Base-by-base conservation (phyloP, 257 asterid genomes). In the Capsicum pubescens region DNA sequence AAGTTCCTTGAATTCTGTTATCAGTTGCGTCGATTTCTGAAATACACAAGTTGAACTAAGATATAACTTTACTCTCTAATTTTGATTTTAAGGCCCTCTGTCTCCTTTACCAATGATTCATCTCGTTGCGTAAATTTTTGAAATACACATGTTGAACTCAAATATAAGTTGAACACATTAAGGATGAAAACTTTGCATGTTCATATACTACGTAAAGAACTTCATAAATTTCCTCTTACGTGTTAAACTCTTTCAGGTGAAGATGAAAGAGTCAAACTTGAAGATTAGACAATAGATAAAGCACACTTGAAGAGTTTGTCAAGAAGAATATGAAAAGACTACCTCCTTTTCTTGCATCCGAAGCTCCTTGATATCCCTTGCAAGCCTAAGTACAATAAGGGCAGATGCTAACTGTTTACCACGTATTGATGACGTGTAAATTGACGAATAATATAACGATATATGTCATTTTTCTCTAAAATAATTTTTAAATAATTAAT, bases 301-400 rank as follows among this genome's bases (percentile, higher is more conserved):
- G 5, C 80, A 72, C 56, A 81, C 80, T 7, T 54, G 5, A n/a
- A 10, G 46, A 50, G 81, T 42, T 48, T 19, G 54, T 17, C 16
- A 8, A 76, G 63, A 10, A 16, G 56, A 46, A 9, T 77, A 77
- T 14, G 15, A 54, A 14, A 54, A 15, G 26, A 82, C 77, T 90
- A 92, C 98, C 98, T 92, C 97, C 87, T 92, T 68, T 86, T 96
- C 98, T 82, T 90, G 89, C 85, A 67, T 93, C 78, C 98, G 97
- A 57, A 88, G 71, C 85, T 92, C n/a, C n/a, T n/a, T n/a, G n/a
- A n/a, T n/a, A n/a, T n/a, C n/a, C n/a, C n/a, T n/a, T n/a, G n/a
- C n/a, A n/a, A n/a, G n/a, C n/a, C n/a, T n/a, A n/a, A n/a, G n/a
- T n/a, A n/a, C n/a, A n/a, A n/a, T n/a, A n/a, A n/a, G n/a, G n/a